phyloP scores from a whole-genome alignment of 169 alveolate species.

The Babesia bovis region DNA sequence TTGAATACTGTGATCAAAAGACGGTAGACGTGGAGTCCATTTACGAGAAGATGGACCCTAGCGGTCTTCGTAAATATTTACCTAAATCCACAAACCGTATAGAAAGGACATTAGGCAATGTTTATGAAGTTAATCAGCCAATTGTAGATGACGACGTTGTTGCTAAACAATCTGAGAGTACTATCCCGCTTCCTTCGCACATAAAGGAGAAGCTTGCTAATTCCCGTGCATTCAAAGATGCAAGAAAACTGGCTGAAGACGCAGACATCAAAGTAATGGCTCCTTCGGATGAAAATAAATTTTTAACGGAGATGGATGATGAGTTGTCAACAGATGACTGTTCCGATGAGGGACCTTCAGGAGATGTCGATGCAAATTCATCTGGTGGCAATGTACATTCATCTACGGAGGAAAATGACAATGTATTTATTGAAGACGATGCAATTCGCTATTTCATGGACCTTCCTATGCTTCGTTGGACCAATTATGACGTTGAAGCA shows the following conservation, averaged over 20 bases:
- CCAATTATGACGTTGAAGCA: conserved; percentile 42
- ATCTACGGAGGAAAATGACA: conserved; percentile 4
- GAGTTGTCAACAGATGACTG: background rate
- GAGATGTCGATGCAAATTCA: background rate
- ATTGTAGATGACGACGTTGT: conserved; percentile 21
- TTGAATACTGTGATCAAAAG: conserved; percentile 32
- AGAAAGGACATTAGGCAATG: conserved; percentile 40
- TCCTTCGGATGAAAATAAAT: background rate
- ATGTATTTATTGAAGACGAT: conserved; percentile 47
- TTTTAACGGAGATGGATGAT: background rate
- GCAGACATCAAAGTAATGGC: background rate
- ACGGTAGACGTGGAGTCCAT: conserved; percentile 44
- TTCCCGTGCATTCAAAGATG: no score
- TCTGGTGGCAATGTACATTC: no score
- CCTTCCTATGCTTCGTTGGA: conserved; percentile 52
- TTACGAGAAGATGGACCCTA: conserved; percentile 57
- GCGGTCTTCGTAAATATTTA: conserved; percentile 35
- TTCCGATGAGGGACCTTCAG: background rate
- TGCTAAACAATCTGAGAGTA: background rate
- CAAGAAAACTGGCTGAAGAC: background rate
- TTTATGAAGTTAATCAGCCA: conserved; percentile 44
- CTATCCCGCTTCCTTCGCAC: background rate
- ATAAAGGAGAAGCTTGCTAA: background rate
- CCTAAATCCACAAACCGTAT: conserved; percentile 11
- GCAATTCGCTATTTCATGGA: conserved; percentile 50